phyloP scores from a whole-genome alignment of 495 filamentous ascomycete genomes.

The Penicillium fimorum region DNA sequence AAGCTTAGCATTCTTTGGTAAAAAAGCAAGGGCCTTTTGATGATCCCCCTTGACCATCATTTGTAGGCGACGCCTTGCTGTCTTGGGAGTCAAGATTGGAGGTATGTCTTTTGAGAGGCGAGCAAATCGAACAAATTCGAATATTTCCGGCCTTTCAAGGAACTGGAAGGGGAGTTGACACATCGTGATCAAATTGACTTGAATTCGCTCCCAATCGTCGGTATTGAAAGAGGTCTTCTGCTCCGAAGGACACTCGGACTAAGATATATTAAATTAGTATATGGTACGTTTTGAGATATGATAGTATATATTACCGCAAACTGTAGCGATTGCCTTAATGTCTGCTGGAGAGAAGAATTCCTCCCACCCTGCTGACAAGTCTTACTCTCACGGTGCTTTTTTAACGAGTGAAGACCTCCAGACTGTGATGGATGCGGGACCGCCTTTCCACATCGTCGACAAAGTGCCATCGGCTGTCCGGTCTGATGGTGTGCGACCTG shows the following conservation, averaged over 20 bases:
- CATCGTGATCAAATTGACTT: background rate
- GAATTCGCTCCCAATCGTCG: background rate
- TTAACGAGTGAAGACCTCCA: background rate
- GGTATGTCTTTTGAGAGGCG: background rate
- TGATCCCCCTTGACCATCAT: background rate
- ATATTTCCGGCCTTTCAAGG: background rate
- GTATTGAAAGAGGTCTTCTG: background rate
- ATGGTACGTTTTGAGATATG: too few species aligned
- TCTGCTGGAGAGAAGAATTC: background rate
- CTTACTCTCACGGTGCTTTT: background rate
- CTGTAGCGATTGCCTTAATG: background rate
- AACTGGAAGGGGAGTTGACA: background rate
- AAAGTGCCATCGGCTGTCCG: background rate
- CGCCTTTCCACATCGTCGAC: background rate
- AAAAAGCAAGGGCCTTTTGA: background rate
- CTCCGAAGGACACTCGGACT: background rate
- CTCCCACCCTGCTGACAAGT: background rate
- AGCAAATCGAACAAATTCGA: background rate
- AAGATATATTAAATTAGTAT: background rate
- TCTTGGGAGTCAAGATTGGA: background rate
- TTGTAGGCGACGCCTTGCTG: background rate
- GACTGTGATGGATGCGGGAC: background rate
- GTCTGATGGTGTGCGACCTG: background rate
- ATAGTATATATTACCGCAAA: background rate
- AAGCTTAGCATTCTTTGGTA: background rate